Evolutionary conservation across 495 filamentous ascomycete genomes (phyloP).

Genomic region (Poronia punctata): DNA sequence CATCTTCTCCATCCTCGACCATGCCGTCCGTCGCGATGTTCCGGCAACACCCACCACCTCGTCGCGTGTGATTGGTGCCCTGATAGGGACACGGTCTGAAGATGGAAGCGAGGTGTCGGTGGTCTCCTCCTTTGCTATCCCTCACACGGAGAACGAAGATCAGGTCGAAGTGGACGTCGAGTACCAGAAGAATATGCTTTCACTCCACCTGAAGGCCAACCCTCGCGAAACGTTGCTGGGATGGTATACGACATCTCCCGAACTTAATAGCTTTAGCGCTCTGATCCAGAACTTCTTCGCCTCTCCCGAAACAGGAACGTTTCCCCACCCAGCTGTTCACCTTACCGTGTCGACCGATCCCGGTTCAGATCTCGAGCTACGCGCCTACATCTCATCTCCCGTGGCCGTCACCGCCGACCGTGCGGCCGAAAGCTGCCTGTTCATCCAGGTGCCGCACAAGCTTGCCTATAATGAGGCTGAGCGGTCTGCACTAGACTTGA

Average conservation of each 20-base stretch:
- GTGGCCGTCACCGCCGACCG: constrained; percentile 93
- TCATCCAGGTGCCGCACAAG: constrained; percentile 85
- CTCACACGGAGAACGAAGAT: constrained; percentile 95
- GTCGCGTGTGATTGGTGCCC: constrained; percentile 90
- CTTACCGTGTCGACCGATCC: constrained; percentile 85
- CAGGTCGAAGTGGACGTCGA: constrained; percentile 99
- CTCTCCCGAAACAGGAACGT: constrained; percentile 91
- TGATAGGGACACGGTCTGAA: constrained; percentile 85
- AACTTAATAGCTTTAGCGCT: constrained; percentile 95
- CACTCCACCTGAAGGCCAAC: constrained; percentile 85
- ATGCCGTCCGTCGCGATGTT: constrained; percentile 85
- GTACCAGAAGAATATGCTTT: constrained; percentile 98
- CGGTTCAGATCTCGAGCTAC: constrained; percentile 73
- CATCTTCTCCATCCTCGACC: constrained; percentile 94
- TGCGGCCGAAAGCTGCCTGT: constrained; percentile 88
- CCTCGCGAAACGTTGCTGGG: constrained; percentile 90
- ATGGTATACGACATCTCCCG: constrained; percentile 94
- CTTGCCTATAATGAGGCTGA: constrained; percentile 87
- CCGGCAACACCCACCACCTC: constrained; percentile 74
- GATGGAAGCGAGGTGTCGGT: constrained; percentile 96
- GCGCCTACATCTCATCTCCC: constrained; percentile 88
- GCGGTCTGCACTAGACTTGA: constrained; percentile 82
- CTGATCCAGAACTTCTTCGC: constrained; percentile 99
- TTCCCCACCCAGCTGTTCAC: constrained; percentile 92
- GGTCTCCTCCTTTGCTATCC: constrained; percentile 90